phyloP scores from a whole-genome alignment of 2,329 filamentous ascomycete species.

The Rachicladosporium sp. region DNA sequence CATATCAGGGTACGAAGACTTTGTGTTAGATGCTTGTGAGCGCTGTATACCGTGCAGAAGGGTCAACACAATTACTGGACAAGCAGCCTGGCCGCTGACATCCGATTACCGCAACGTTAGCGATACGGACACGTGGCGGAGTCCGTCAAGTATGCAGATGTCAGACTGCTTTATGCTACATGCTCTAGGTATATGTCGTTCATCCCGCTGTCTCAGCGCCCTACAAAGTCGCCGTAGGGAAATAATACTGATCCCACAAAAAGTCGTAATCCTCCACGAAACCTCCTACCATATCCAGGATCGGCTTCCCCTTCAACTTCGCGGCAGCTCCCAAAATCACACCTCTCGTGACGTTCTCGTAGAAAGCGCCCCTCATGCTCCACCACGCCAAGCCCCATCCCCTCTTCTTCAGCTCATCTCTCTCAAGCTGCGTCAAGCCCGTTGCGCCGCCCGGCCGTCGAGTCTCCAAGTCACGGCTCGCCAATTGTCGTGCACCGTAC shows the following conservation, averaged over 20 bases:
- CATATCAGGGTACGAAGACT: too few species aligned
- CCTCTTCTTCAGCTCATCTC: constrained; percentile 76
- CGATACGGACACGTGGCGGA: too few species aligned
- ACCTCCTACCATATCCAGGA: constrained; percentile 70
- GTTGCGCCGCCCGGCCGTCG: constrained; percentile 58
- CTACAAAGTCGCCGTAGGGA: constrained; percentile 52
- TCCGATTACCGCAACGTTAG: too few species aligned
- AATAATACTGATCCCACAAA: constrained; percentile 97
- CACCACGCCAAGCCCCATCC: constrained; percentile 93
- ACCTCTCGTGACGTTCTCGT: constrained; percentile 70
- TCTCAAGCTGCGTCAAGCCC: constrained; percentile 70
- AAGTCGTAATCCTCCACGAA: constrained; percentile 95
- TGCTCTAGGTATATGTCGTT: too few species aligned
- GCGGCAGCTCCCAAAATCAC: constrained; percentile 58
- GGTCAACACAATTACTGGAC: too few species aligned
- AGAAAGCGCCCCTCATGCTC: constrained; percentile 92
- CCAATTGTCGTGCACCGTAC: constrained; percentile 76
- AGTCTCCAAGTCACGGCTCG: constrained; percentile 52
- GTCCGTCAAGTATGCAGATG: too few species aligned
- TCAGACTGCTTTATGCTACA: too few species aligned
- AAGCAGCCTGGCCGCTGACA: too few species aligned
- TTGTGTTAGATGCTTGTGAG: too few species aligned
- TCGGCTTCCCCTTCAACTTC: constrained; percentile 57
- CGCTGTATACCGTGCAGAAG: too few species aligned
- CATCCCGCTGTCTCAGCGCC: neutral